A percentile compares a stretch with the other conserved stretches of the same genome.
phyloP scores from a whole-genome alignment of 257 asterid species.

The Solanum chmielewskii region DNA sequence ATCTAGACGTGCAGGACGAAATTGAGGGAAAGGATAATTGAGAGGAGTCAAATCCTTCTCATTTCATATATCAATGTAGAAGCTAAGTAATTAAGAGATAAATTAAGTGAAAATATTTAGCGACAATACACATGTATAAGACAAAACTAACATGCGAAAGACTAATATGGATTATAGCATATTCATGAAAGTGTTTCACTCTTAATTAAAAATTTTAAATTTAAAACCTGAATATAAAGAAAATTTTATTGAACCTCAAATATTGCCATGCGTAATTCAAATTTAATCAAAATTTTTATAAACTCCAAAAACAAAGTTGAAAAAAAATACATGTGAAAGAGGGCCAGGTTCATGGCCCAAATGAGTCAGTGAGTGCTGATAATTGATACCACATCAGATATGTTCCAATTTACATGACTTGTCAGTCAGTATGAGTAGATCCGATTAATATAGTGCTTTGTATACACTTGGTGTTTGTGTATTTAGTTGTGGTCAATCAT shows the following conservation, averaged over 20 bases:
- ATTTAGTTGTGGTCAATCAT: no score
- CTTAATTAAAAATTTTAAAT: rapidly evolving
- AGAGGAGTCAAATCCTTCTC: neutral
- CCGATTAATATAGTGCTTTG: neutral
- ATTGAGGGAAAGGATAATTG: no score
- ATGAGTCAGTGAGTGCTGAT: neutral
- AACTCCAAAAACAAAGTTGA: no score
- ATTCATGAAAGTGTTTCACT: rapidly evolving
- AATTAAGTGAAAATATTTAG: neutral
- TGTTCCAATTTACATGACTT: neutral
- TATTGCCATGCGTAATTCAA: rapidly evolving
- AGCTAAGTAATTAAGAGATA: neutral
- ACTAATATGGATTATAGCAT: no score
- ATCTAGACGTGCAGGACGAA: no score
- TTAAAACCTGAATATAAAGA: rapidly evolving
- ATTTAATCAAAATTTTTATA: no score
- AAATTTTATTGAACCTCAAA: no score
- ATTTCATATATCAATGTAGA: neutral
- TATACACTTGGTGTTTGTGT: neutral
- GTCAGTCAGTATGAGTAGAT: neutral
- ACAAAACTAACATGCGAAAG: no score
- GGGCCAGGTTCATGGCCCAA: neutral
- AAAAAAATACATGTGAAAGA: neutral
- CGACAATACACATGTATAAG: neutral
- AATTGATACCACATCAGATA: neutral